These are phyloP conservation scores for Thuidium tamariscinum DNA, from an alignment of 225 moss, liverwort and hornwort species.

Conservation along the genomic window DNA sequence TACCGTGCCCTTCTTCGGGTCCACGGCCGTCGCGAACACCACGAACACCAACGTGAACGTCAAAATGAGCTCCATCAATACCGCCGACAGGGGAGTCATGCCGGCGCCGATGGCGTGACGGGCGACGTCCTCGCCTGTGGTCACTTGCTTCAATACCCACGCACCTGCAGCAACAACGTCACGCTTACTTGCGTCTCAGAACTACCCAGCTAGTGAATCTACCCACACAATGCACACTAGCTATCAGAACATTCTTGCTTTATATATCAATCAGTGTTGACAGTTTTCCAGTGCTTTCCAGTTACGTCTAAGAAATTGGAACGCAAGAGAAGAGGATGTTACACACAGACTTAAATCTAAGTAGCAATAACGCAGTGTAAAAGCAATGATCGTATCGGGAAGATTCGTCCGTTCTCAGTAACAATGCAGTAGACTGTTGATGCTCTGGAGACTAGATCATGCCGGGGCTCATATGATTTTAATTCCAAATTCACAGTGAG, in stretches of 20 bases:
- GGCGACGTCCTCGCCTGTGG: conserved; percentile 33
- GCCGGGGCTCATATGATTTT: neutral
- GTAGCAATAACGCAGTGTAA: neutral
- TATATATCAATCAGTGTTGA: neutral
- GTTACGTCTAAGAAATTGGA: neutral
- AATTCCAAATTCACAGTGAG: neutral
- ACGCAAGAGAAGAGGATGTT: neutral
- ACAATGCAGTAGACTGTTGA: neutral
- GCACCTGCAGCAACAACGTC: conserved; percentile 4
- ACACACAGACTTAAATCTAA: no score
- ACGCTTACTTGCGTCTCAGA: no score
- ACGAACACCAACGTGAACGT: conserved; percentile 77
- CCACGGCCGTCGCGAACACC: conserved; percentile 81
- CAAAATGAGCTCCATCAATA: conserved; percentile 49
- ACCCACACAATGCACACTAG: neutral
- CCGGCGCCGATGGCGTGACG: conserved; percentile 18
- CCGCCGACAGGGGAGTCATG: neutral
- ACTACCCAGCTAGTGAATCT: neutral
- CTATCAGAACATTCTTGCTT: neutral
- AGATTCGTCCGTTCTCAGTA: neutral
- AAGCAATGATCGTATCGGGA: neutral
- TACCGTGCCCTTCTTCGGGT: conserved; percentile 54
- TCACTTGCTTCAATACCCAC: conserved; percentile 28
- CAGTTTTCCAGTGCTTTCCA: neutral
- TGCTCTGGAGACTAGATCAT: neutral